A percentile compares a stretch with the other conserved stretches of the same genome.
Conservation (phyloP, 805 yeast genomes). For the Phaffomyces thermotolerans region DNA sequence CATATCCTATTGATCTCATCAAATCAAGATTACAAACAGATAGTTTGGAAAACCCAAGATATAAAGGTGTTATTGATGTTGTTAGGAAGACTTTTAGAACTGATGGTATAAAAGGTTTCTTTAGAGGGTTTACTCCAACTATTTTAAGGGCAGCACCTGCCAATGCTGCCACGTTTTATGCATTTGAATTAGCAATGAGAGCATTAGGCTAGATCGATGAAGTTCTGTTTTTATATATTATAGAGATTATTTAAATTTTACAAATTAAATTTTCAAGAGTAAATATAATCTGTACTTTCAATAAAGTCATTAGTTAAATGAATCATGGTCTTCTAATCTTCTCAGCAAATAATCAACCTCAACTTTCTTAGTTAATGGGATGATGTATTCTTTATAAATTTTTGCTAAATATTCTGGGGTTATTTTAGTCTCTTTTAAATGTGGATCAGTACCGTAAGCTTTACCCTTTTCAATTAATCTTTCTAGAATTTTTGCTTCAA, state of each 20-base stretch:
- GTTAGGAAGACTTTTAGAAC: constrained; percentile 42
- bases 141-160: constrained; percentile 96
- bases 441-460: constrained; percentile 85
- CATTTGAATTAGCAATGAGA: constrained; percentile 87
- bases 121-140: constrained; percentile 89
- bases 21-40: constrained; percentile 86
- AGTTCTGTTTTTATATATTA: not conserved
- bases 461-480: constrained; percentile 76
- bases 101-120: constrained; percentile 72
- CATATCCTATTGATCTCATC: constrained; percentile 86
- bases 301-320: not conserved
- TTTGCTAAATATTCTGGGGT: constrained; percentile 75
- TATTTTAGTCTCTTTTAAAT: constrained; percentile 60
- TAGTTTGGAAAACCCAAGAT: constrained; percentile 50
- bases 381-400: constrained; percentile 80
- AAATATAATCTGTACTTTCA: too few species aligned
- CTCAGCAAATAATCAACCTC: constrained; percentile 87
- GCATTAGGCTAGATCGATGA: constrained; percentile 10
- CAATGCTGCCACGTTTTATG: constrained; percentile 93
- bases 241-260: too few species aligned
- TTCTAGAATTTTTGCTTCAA: constrained; percentile 75
- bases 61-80: constrained; percentile 53
- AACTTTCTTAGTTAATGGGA: constrained; percentile 91
- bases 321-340: constrained; percentile 57
- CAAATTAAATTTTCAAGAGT: not conserved